Conservation (phyloP, 257 asterid genomes). For the Solanum pennellii region DNA sequence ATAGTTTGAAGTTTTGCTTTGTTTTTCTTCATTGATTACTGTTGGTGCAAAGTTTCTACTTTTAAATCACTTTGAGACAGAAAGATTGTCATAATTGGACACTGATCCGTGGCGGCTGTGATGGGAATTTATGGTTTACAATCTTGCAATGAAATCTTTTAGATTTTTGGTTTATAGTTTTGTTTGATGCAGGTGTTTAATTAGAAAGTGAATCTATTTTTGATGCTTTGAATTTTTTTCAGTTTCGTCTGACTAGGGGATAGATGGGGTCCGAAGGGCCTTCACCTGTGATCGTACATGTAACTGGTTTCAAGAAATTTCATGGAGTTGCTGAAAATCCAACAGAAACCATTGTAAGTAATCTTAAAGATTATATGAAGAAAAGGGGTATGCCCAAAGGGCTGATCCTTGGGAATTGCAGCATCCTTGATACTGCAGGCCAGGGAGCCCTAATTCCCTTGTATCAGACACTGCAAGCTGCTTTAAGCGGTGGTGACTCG, state of each 20-base stretch:
- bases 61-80: not conserved
- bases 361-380: constrained; percentile 63
- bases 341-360: constrained; percentile 73
- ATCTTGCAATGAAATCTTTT: not conserved
- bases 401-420: constrained; percentile 78
- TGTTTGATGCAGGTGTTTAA: constrained; percentile 14
- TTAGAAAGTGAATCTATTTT: not conserved
- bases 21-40: not conserved
- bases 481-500: constrained; percentile 30
- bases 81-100: not conserved
- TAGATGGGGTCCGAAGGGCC: constrained; percentile 98
- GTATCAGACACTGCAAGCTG: constrained; percentile 73
- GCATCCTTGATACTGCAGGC: constrained; percentile 89
- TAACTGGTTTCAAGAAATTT: constrained; percentile 86
- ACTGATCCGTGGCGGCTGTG: not conserved
- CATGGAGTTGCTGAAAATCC: constrained; percentile 97
- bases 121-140: not conserved
- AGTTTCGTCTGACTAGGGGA: constrained; percentile 12
- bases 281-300: constrained; percentile 70
- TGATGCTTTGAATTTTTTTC: constrained; percentile 17
- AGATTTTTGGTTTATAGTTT: not conserved
- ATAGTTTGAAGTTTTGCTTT: not conserved
- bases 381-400: constrained; percentile 73
- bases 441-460: constrained; percentile 75
- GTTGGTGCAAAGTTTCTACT: not conserved